These are phyloP conservation scores for Immersiella caudata DNA, from an alignment of 495 filamentous ascomycete genomes.

Conservation along the genomic window DNA sequence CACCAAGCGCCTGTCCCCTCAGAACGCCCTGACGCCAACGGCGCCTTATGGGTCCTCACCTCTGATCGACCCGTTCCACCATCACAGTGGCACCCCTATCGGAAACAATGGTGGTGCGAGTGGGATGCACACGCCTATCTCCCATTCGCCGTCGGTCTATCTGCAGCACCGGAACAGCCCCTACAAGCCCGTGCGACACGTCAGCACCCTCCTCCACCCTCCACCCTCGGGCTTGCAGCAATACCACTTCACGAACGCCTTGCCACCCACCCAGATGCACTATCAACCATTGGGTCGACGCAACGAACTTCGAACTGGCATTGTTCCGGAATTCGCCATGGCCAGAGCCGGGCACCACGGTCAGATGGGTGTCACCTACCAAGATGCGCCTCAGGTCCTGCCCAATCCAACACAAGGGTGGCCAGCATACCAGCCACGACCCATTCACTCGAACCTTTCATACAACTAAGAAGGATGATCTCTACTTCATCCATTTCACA, in stretches of 20 bases:
- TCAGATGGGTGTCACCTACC: conserved; percentile 5
- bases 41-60: conserved; percentile 50
- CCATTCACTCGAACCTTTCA: conserved; percentile 9
- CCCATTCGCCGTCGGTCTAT: conserved; percentile 60
- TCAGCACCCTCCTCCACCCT: conserved; percentile 86
- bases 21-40: conserved; percentile 37
- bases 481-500: neutral
- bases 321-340: conserved; percentile 70
- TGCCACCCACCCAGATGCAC: conserved; percentile 79
- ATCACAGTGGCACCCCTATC: conserved; percentile 34
- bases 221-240: conserved; percentile 80
- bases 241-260: conserved; percentile 57
- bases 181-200: conserved; percentile 85
- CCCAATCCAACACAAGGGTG: conserved; percentile 25
- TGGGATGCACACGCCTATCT: conserved; percentile 57
- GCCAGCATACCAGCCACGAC: conserved; percentile 11
- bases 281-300: conserved; percentile 87
- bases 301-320: conserved; percentile 76
- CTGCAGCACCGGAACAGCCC: conserved; percentile 73
- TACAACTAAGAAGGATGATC: neutral
- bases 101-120: conserved; percentile 26
- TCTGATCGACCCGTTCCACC: conserved; percentile 49
- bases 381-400: conserved; percentile 21
- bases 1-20: conserved; percentile 43
- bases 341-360: conserved; percentile 23